Conservation (phyloP, 2,329 filamentous ascomycete genomes). For the Aspergillus sp. region DNA sequence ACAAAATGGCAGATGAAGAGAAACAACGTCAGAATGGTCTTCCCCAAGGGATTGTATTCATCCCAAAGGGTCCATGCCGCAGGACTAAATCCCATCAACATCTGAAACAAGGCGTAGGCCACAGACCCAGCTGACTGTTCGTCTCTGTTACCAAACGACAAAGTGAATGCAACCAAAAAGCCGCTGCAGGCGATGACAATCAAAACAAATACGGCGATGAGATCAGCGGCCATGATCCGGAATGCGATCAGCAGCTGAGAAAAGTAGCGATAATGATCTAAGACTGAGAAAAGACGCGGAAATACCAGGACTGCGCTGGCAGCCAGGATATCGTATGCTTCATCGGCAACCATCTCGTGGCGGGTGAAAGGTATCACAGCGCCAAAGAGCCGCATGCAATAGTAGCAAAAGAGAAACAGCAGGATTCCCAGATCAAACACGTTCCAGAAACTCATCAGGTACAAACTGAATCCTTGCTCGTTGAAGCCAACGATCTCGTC, state of each 20-base stretch:
- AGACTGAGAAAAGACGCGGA: conserved; percentile 81
- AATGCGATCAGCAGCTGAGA: conserved; percentile 92
- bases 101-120: conserved; percentile 88
- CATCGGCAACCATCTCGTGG: conserved; percentile 64
- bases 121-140: conserved; percentile 63
- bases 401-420: conserved; percentile 78
- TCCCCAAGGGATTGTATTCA: conserved; percentile 72
- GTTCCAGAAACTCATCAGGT: conserved; percentile 98
- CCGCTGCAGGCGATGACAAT: conserved; percentile 86
- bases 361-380: conserved; percentile 70
- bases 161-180: conserved; percentile 89
- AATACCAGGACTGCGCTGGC: conserved; percentile 85
- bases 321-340: conserved; percentile 90
- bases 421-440: conserved; percentile 88
- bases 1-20: conserved; percentile 93
- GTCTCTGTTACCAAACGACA: conserved; percentile 60
- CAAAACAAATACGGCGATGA: conserved; percentile 75
- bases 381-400: conserved; percentile 80
- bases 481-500: conserved; percentile 95
- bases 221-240: conserved; percentile 83
- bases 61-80: conserved; percentile 89
- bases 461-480: conserved; percentile 91
- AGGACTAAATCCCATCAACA: conserved; percentile 92
- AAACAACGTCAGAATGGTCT: conserved; percentile 68
- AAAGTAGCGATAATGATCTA: conserved; percentile 95